Evolutionary conservation across 208 protist genomes (phyloP).

Genomic region (Trypanosoma cruzi): DNA sequence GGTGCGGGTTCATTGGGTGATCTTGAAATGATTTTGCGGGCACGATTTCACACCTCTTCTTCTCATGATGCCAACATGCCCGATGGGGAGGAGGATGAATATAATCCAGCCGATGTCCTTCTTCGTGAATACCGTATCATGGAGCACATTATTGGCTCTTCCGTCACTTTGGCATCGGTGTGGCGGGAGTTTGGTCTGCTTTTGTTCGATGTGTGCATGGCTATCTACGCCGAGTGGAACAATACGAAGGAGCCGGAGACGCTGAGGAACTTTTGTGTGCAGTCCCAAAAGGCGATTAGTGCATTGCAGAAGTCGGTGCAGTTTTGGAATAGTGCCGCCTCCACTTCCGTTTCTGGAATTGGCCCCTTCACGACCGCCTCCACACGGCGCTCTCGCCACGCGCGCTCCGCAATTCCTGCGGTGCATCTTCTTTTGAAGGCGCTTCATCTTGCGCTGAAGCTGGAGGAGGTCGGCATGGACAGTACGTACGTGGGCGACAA

Average conservation of each 20-base stretch:
- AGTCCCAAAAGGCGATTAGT: slow-evolving; percentile 79
- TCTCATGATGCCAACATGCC: not conserved
- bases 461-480: slow-evolving; percentile 40
- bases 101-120: slow-evolving; percentile 46
- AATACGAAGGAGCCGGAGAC: slow-evolving; percentile 66
- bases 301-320: slow-evolving; percentile 76
- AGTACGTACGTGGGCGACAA: not conserved
- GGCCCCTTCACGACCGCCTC: slow-evolving; percentile 64
- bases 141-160: slow-evolving; percentile 70
- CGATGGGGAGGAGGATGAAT: slow-evolving; percentile 31
- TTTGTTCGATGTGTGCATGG: slow-evolving; percentile 86
- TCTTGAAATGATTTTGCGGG: not conserved
- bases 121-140: slow-evolving; percentile 83
- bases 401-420: slow-evolving; percentile 62
- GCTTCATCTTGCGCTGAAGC: slow-evolving; percentile 61
- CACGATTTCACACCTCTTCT: not conserved
- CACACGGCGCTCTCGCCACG: slow-evolving; percentile 63
- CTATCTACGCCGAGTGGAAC: slow-evolving; percentile 82
- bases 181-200: slow-evolving; percentile 89
- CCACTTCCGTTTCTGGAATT: slow-evolving; percentile 56
- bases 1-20: not conserved
- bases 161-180: slow-evolving; percentile 51
- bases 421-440: slow-evolving; percentile 78
- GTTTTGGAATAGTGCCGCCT: slow-evolving; percentile 66
- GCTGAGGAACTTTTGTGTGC: slow-evolving; percentile 73